A percentile compares a stretch with the other conserved stretches of the same genome.
Conservation (phyloP, 2,329 filamentous ascomycete genomes). For the Alternaria panax region DNA sequence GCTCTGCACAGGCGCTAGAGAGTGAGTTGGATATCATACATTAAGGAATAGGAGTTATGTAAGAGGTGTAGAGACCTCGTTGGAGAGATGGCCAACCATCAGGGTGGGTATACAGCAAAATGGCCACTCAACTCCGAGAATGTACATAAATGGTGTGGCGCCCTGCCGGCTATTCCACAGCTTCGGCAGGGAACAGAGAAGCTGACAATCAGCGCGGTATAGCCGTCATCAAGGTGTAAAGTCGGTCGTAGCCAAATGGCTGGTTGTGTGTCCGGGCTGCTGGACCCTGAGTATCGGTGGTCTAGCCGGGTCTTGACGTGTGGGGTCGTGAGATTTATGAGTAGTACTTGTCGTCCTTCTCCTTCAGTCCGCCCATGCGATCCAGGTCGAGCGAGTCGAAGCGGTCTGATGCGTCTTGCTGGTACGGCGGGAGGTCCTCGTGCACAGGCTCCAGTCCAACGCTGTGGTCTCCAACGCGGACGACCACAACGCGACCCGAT, state of each 20-base stretch:
- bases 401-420: conserved; percentile 77
- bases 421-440: conserved; percentile 86
- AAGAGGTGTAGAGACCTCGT: conserved; percentile 48
- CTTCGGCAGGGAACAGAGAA: conserved; percentile 23
- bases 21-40: conserved; percentile 48
- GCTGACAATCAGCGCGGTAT: conserved; percentile 37
- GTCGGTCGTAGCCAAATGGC: conserved; percentile 51
- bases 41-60: conserved; percentile 54
- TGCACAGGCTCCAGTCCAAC: conserved; percentile 86
- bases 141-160: conserved; percentile 41
- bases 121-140: conserved; percentile 45
- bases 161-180: conserved; percentile 23
- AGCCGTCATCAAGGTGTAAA: conserved; percentile 44
- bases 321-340: conserved; percentile 26
- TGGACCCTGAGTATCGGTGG: conserved; percentile 17
- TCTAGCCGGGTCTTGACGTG: conserved; percentile 26
- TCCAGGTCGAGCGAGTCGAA: conserved; percentile 97
- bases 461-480: conserved; percentile 86
- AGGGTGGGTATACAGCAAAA: conserved; percentile 28
- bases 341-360: conserved; percentile 72
- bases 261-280: conserved; percentile 24
- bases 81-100: conserved; percentile 36
- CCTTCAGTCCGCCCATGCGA: conserved; percentile 90
- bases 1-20: conserved; percentile 38
- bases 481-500: conserved; percentile 88